A percentile compares a stretch with the other conserved stretches of the same genome.
phyloP scores from a whole-genome alignment of 192 early-diverging fungal species.

The Coemansia sp. region DNA sequence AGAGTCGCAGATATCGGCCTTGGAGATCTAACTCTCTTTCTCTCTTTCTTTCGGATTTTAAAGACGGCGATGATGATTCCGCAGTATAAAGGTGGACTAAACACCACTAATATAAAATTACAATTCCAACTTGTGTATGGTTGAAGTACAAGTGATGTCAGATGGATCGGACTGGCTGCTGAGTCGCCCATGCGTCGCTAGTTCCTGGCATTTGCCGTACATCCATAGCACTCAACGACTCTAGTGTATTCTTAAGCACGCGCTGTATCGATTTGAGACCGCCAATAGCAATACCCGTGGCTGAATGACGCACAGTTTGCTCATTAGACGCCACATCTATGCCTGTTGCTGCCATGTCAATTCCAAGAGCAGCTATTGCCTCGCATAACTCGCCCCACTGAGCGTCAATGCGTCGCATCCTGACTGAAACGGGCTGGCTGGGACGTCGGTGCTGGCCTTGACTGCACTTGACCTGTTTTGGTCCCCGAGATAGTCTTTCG shows the following conservation, averaged over 20 bases:
- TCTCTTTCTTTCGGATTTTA: neutral
- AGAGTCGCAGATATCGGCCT: conserved; percentile 34
- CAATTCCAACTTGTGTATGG: neutral
- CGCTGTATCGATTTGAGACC: conserved; percentile 35
- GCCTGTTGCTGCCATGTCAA: conserved; percentile 2
- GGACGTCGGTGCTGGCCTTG: conserved; percentile 16
- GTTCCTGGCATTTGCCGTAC: neutral
- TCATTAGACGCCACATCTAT: neutral
- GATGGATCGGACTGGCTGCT: neutral
- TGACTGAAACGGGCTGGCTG: conserved; percentile 27
- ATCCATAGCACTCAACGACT: conserved; percentile 11
- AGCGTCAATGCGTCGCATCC: conserved; percentile 23
- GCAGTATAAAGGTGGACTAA: too few relatives aligned
- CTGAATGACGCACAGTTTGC: neutral
- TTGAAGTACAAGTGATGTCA: neutral
- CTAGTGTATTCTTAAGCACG: conserved; percentile 19
- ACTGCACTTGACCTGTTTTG: neutral
- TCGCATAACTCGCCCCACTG: conserved; percentile 26
- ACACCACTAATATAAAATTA: too few relatives aligned
- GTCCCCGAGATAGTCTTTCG: neutral
- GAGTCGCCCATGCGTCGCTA: neutral
- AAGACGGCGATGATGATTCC: too few relatives aligned
- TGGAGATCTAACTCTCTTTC: conserved; percentile 34
- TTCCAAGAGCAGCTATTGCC: conserved; percentile 11
- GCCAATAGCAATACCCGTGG: conserved; percentile 17